A percentile compares a stretch with the other conserved stretches of the same genome.
phyloP scores from a whole-genome alignment of 306 rosid species.

The Acacia crassicarpa region DNA sequence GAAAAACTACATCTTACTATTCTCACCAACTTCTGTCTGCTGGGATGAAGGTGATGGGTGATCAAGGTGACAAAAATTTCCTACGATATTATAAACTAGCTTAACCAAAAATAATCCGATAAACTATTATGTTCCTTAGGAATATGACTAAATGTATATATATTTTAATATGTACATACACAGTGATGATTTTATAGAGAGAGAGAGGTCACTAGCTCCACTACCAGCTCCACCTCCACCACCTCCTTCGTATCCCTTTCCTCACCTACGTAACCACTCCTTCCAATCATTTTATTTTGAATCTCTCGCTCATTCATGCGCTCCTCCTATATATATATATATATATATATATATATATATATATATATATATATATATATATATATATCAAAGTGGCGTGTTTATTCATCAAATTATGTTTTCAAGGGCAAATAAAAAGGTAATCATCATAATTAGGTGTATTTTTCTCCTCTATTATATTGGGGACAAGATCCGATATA shows the following conservation, averaged over 20 bases:
- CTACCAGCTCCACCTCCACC: background rate
- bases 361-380: background rate
- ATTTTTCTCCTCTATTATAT: background rate
- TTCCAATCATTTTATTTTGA: background rate
- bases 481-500: too few relatives aligned
- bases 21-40: rapidly evolving
- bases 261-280: background rate
- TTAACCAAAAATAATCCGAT: too few relatives aligned
- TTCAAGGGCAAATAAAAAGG: background rate
- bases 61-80: too few relatives aligned
- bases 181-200: background rate
- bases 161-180: background rate
- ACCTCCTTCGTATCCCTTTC: background rate
- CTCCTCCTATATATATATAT: background rate
- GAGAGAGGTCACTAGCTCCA: background rate
- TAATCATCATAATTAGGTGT: background rate
- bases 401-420: background rate
- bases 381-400: background rate
- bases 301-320: background rate
- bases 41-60: too few relatives aligned
- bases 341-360: background rate
- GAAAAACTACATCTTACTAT: too few relatives aligned
- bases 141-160: background rate
- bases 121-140: too few relatives aligned
- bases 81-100: too few relatives aligned